phyloP scores from a whole-genome alignment of 179 eudicot genomes.

The Beta lomatogona region DNA sequence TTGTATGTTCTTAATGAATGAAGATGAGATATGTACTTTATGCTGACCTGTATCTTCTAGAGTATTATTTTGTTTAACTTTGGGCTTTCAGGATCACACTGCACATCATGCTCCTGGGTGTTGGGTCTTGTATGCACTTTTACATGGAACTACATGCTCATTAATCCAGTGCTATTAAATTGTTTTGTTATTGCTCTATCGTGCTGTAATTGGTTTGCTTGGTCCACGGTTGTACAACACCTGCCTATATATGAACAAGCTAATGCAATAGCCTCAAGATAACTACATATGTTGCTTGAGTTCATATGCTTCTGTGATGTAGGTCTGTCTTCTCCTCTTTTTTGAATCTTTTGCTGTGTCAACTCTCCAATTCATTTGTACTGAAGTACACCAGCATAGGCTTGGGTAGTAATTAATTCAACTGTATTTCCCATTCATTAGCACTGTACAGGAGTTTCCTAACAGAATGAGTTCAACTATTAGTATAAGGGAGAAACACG shows the following conservation, averaged over 20 bases:
- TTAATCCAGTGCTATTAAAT: background rate
- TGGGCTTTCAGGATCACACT: too few species aligned
- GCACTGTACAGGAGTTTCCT: background rate
- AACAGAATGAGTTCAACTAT: background rate
- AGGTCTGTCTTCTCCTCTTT: background rate
- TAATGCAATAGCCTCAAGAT: background rate
- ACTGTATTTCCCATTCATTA: too few species aligned
- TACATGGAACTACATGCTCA: background rate
- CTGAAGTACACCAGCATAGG: background rate
- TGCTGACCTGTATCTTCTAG: too few species aligned
- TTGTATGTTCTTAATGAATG: too few species aligned
- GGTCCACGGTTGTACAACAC: background rate
- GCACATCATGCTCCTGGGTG: too few species aligned
- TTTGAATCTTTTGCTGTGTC: background rate
- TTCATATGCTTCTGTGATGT: conserved; percentile 3
- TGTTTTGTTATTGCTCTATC: background rate
- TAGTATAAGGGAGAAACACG: background rate
- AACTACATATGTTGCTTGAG: background rate
- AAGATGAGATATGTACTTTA: too few species aligned
- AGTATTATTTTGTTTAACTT: too few species aligned
- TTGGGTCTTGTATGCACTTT: too few species aligned
- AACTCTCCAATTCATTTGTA: background rate
- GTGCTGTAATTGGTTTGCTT: background rate
- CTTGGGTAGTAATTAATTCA: background rate
- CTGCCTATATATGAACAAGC: background rate